A percentile compares a stretch with the other conserved stretches of the same genome.
These are phyloP conservation scores for Dispira parvispora DNA, from an alignment of 192 early-diverging fungal genomes.

Conservation along the genomic window DNA sequence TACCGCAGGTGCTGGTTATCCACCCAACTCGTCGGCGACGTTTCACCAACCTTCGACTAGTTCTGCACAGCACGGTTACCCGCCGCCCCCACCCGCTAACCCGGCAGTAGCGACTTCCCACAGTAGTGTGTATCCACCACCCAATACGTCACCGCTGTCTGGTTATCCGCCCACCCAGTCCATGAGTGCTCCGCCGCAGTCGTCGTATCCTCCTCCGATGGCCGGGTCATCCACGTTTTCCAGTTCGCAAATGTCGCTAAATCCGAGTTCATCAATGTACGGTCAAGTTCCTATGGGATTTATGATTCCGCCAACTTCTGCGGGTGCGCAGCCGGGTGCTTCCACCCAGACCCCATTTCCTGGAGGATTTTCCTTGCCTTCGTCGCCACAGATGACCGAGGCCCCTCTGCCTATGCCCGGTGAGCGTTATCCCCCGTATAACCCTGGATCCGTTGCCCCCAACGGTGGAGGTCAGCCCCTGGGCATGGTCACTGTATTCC, in stretches of 20 bases:
- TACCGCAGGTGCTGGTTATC: background rate
- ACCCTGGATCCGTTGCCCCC: background rate
- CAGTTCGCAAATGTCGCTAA: too few species aligned
- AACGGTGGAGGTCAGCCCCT: background rate
- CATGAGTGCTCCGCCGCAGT: too few species aligned
- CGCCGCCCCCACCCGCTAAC: background rate
- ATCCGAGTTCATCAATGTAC: too few species aligned
- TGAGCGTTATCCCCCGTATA: background rate
- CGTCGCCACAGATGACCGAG: background rate
- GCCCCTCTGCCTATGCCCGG: background rate
- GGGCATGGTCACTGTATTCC: slow-evolving; percentile 1
- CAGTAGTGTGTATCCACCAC: too few species aligned
- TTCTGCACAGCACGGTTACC: background rate
- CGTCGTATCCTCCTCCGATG: too few species aligned
- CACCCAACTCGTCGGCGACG: background rate
- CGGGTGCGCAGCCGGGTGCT: background rate
- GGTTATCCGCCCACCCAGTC: too few species aligned
- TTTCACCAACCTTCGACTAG: background rate
- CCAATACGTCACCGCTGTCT: too few species aligned
- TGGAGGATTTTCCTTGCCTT: background rate
- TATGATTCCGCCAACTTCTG: background rate
- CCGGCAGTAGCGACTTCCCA: background rate
- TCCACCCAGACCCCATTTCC: background rate
- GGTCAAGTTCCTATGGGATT: background rate
- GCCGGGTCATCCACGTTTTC: too few species aligned